Base-by-base conservation (phyloP, 1,284 basidiomycete genomes). In the Anthracocystis panici-leucophaei region DNA sequence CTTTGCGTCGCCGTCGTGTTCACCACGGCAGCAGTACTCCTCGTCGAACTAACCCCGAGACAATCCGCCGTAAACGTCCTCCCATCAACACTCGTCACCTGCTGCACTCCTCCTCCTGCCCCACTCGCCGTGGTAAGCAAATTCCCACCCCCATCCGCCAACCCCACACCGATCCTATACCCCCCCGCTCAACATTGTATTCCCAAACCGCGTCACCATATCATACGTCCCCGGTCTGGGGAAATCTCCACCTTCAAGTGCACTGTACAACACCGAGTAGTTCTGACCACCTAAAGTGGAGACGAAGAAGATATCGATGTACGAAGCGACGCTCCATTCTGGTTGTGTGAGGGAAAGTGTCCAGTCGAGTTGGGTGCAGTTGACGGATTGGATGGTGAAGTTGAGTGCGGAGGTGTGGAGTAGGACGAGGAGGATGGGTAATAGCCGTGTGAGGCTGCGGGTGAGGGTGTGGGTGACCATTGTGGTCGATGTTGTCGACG, bases 241-340 rank as follows among this genome's bases (percentile, higher is more conserved):
- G 29, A 71, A 61, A 2, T 23, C 62, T 3, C 68, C 68, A 16
- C 18, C 40, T 7, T 6, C 10, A 5, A 35, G 21, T 0, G 63
- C 58, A 1, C 58, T 58, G 46, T 62, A 71, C n/a, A 62, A 51
- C 20, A 62, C 20, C 7, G 63, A 65, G 63, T 71, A 71, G 48
- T 65, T 71, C 29, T 41, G 58, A 4, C 23, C 54, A 2, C 54
- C 50, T 8, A 40, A 33, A 2, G 53, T 52, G 4, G 58, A 54
- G 21, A 57, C 27, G 40, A 71, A 65, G 50, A 58, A 61, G 29
- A 71, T 63, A 29, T 71, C 46, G 45, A 71, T 31, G 21, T 55
- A 61, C 20, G 58, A 61, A 1, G 63, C 31, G 18, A 62, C 55
- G 18, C 49, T 61, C 68, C 68, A 71, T 42, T 71, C 68, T n/a